These are phyloP conservation scores for Paecilomyces formosus DNA, from an alignment of 2,329 filamentous ascomycete species.

Conservation along the genomic window DNA sequence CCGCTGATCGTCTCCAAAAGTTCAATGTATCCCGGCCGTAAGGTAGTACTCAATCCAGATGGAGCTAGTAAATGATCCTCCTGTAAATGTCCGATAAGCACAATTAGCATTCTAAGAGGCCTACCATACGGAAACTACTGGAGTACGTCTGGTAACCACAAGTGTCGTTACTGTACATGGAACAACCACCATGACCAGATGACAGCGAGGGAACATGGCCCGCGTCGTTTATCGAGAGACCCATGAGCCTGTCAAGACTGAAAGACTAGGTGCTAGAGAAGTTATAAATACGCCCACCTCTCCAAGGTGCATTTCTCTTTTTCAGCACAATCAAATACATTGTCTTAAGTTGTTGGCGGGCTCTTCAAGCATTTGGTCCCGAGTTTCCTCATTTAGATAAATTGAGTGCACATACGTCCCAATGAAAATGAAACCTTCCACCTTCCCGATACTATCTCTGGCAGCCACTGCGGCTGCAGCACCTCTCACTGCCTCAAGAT, in stretches of 20 bases:
- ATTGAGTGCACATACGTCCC: constrained; percentile 14
- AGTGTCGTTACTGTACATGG: not conserved
- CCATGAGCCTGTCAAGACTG: not conserved
- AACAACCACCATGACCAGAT: not conserved
- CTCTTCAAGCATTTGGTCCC: not conserved
- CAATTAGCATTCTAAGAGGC: not conserved
- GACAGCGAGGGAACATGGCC: not conserved
- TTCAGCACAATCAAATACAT: not conserved
- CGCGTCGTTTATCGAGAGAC: not conserved
- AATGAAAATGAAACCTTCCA: constrained; percentile 48
- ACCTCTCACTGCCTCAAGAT: constrained; percentile 30
- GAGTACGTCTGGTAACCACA: not conserved
- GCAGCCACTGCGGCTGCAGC: constrained; percentile 39
- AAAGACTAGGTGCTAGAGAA: not conserved
- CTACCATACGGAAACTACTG: not conserved
- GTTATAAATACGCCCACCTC: not conserved
- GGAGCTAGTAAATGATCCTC: not conserved
- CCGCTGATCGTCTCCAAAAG: not conserved
- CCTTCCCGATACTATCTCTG: constrained; percentile 30
- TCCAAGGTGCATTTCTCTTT: not conserved
- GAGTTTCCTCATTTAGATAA: not conserved
- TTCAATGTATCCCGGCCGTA: not conserved
- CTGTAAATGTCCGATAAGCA: not conserved
- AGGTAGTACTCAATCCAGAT: not conserved
- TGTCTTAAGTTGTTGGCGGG: not conserved